Evolutionary conservation across 2,329 filamentous ascomycete species (phyloP).

Genomic region (Penicillium sp.): DNA sequence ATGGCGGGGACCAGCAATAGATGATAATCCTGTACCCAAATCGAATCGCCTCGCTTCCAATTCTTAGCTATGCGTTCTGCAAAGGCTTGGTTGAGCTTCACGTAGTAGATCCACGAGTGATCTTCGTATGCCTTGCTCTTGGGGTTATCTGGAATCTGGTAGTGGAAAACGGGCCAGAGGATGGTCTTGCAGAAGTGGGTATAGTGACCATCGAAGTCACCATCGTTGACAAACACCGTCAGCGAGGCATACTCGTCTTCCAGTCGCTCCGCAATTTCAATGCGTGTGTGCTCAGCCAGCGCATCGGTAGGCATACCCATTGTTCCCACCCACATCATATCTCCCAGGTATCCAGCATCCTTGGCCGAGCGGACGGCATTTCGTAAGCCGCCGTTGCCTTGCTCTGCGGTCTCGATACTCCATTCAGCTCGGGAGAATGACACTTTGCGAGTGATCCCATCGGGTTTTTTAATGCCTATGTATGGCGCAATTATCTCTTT

Average conservation of each 20-base stretch:
- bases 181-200: conserved; percentile 97
- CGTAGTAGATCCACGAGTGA: conserved; percentile 93
- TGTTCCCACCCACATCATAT: conserved; percentile 87
- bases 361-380: conserved; percentile 79
- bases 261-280: conserved; percentile 76
- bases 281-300: conserved; percentile 67
- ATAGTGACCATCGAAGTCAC: conserved; percentile 92
- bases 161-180: conserved; percentile 95
- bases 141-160: conserved; percentile 94
- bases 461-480: conserved; percentile 12
- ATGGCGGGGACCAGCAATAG: conserved; percentile 82
- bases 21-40: conserved; percentile 97
- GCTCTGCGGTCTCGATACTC: conserved; percentile 77
- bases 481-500: conserved; percentile 8
- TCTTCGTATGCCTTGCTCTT: conserved; percentile 98
- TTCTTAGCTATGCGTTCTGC: conserved; percentile 84
- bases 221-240: conserved; percentile 80
- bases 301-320: conserved; percentile 91
- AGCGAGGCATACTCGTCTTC: conserved; percentile 77
- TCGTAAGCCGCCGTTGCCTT: conserved; percentile 86
- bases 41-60: conserved; percentile 87
- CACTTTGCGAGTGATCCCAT: conserved; percentile 55
- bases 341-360: conserved; percentile 62
- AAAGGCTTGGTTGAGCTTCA: conserved; percentile 87
- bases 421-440: conserved; percentile 74